Base-by-base conservation (phyloP, 257 asterid genomes). In the Jacaranda copaia region DNA sequence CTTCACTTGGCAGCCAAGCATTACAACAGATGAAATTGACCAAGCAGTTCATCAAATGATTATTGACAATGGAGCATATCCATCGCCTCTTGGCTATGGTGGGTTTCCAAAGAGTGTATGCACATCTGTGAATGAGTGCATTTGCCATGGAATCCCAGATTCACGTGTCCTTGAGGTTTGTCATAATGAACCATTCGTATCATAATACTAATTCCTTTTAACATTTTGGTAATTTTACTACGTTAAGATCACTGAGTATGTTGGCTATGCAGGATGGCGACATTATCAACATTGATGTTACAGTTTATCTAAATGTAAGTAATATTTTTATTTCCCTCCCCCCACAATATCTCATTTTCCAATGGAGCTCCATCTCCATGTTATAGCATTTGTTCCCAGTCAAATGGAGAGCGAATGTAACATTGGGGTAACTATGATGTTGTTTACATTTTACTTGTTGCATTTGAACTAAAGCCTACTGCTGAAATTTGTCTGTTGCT, bases 111-210 rank as follows among this genome's bases (percentile, higher is more conserved):
- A 96, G 91, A 96, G 97, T 71, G 97, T 96, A 49, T 96, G 99
- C 89, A 96, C 99, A 81, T 96, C 99, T 8, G 97, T 96, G 76
- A 96, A 96, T 73, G 98, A 96, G 88, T 96, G 99, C 88, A 93
- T 93, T 88, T 93, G 98, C 88, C 99, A 96, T 75, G 99, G 99
- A 81, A 96, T 96, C 75, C 99, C 99, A 20, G 99, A 96, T 88
- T 96, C 99, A 74, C 96, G 97, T 71, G 86, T 83, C 57, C 98
- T 96, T 53, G 91, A 91, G 99, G 99, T 93, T 84, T 85, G 83
- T 51, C 58, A 35, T 69, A 40, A 69, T 70, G 43, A 74, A 80
- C 32, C 78, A 62, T 67, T 62, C 14, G 15, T 18, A 63, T 73
- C 11, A 5, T 65, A 65, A 5, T 48, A 45, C 20, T 51, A 16